Conservation (phyloP, 2,329 filamentous ascomycete species). For the Paracorniculantispora psalliotae region DNA sequence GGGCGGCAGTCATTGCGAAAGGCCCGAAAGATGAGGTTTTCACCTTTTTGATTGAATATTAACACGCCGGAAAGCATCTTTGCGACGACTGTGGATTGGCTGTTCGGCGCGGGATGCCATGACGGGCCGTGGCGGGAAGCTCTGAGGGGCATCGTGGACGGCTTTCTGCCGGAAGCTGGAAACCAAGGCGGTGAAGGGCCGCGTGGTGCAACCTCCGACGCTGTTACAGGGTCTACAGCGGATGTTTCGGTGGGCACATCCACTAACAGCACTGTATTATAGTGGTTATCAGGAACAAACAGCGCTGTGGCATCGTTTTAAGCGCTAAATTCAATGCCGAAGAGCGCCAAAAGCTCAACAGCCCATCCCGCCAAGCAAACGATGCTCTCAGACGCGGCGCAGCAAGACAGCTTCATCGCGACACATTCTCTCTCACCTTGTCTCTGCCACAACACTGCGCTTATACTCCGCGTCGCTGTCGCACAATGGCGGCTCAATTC, state of each 20-base stretch:
- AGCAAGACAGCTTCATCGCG: neutral
- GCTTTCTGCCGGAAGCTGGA: constrained; percentile 7
- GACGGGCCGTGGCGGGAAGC: neutral
- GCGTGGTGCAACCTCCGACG: neutral
- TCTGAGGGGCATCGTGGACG: constrained; percentile 1
- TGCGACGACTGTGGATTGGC: neutral
- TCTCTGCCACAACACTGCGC: neutral
- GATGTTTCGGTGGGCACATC: neutral
- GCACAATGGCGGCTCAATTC: constrained; percentile 21
- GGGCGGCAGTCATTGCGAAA: constrained; percentile 98
- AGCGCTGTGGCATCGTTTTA: neutral
- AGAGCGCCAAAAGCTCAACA: neutral
- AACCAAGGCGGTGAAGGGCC: constrained; percentile 1
- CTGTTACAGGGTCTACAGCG: neutral
- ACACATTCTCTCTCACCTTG: neutral
- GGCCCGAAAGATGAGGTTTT: constrained; percentile 98
- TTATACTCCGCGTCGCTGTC: neutral
- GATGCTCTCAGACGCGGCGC: neutral
- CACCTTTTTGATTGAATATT: constrained; percentile 98
- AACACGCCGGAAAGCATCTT: constrained; percentile 92
- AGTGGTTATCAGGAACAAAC: neutral
- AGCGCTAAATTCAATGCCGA: neutral
- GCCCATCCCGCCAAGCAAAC: too few species aligned
- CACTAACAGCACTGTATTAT: neutral
- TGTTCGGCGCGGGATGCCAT: neutral